Percentiles rank a stretch among this genome's conserved stretches.
phyloP scores from a whole-genome alignment of 2,329 filamentous ascomycete genomes.

The Paecilomyces sp. region DNA sequence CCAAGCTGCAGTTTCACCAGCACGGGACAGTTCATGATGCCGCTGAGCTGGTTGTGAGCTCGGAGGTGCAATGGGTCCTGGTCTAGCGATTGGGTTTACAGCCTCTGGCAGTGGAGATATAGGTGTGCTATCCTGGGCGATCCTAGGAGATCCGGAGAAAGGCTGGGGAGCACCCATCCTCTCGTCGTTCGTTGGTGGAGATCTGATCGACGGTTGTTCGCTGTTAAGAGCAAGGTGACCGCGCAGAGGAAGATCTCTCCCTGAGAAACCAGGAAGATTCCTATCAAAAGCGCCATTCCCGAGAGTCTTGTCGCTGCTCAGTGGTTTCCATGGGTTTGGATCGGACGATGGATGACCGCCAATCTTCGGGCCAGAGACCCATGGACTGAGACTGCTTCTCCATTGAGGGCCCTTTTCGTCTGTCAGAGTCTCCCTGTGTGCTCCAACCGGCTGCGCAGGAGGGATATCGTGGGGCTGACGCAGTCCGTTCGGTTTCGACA shows the following conservation, averaged over 20 bases:
- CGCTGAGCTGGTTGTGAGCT: conserved; percentile 25
- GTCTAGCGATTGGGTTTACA: conserved; percentile 33
- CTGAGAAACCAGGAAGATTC: conserved; percentile 42
- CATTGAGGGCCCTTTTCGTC: conserved; percentile 30
- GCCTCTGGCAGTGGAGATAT: conserved; percentile 31
- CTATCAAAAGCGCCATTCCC: conserved; percentile 59
- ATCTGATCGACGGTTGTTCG: conserved; percentile 30
- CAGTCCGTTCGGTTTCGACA: conserved; percentile 21
- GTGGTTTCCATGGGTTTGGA: conserved; percentile 53
- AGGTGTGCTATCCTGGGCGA: conserved; percentile 25
- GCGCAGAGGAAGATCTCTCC: conserved; percentile 36
- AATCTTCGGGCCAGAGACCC: conserved; percentile 30
- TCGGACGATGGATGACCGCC: conserved; percentile 23
- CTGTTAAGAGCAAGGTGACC: conserved; percentile 28
- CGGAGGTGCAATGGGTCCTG: conserved; percentile 42
- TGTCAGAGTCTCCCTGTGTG: conserved; percentile 15
- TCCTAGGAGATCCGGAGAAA: conserved; percentile 21
- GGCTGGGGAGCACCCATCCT: conserved; percentile 17
- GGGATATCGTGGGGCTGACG: conserved; percentile 15
- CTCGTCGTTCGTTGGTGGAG: conserved; percentile 12
- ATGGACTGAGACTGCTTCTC: conserved; percentile 31
- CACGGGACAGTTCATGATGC: conserved; percentile 21
- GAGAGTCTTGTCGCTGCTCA: conserved; percentile 49
- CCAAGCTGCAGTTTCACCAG: conserved; percentile 32
- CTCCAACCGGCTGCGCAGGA: conserved; percentile 12